Evolutionary conservation across 345 rosid species (phyloP).

Genomic region (Salix purpurea): DNA sequence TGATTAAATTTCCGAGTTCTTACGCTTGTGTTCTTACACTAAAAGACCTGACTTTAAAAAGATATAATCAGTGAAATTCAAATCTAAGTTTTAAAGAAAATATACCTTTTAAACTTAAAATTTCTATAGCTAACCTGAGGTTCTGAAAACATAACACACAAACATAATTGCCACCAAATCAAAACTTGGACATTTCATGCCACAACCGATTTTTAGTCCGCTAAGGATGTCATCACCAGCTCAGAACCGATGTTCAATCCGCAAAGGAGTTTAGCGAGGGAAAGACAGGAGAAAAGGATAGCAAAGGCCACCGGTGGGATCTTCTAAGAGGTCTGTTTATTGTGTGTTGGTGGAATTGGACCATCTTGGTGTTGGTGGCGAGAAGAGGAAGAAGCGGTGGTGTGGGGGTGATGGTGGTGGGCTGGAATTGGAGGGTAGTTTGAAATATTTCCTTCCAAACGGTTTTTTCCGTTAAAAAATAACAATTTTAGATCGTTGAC

Average conservation of each 20-base stretch:
- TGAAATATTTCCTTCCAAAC: not conserved
- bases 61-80: too few species aligned
- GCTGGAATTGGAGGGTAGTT: not conserved
- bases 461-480: not conserved
- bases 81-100: too few species aligned
- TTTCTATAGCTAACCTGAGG: too few species aligned
- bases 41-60: too few species aligned
- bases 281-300: constrained; percentile 77
- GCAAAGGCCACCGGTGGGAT: constrained; percentile 62
- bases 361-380: constrained; percentile 38
- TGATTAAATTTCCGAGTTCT: too few species aligned
- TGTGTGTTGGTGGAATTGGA: constrained; percentile 49
- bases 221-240: constrained; percentile 2
- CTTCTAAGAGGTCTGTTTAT: constrained; percentile 32
- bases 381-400: not conserved
- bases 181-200: constrained; percentile 4
- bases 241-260: constrained; percentile 17
- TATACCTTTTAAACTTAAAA: too few species aligned
- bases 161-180: not conserved
- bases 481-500: not conserved
- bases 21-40: too few species aligned
- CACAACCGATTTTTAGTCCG: not conserved
- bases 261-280: constrained; percentile 50
- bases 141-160: not conserved
- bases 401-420: not conserved